Evolutionary conservation across 2,329 filamentous ascomycete genomes (phyloP).

Genomic region (Trichophyton mentagrophytes): DNA sequence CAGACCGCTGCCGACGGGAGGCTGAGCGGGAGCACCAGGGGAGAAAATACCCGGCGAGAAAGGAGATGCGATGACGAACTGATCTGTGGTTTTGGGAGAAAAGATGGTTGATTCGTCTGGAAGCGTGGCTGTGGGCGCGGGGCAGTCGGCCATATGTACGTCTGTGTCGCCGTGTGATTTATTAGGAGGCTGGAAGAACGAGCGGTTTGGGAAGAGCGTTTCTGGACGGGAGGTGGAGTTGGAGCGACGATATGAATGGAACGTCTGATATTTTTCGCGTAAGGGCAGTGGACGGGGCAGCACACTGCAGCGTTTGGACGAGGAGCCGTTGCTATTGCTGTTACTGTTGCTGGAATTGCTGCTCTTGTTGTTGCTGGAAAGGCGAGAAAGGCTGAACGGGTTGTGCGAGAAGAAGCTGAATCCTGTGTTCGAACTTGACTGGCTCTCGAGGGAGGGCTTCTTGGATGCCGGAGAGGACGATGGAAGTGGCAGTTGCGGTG

Average conservation of each 20-base stretch:
- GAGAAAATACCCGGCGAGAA: constrained; percentile 19
- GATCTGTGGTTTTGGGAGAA: constrained; percentile 34
- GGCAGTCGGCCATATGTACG: constrained; percentile 15
- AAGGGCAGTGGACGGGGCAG: constrained; percentile 29
- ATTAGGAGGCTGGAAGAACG: constrained; percentile 12
- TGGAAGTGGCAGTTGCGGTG: neutral
- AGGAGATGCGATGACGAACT: constrained; percentile 27
- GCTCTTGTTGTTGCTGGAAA: neutral
- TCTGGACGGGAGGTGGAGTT: constrained; percentile 6
- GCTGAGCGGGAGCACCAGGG: constrained; percentile 9
- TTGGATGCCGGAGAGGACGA: neutral
- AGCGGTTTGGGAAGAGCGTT: constrained; percentile 3
- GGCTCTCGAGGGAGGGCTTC: constrained; percentile 4
- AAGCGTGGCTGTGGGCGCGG: constrained; percentile 21
- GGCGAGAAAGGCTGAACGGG: constrained; percentile 9
- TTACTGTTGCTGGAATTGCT: too few species aligned
- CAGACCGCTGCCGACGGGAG: constrained; percentile 14
- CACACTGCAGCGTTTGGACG: constrained; percentile 21
- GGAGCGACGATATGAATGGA: constrained; percentile 10
- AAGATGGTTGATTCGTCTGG: constrained; percentile 27
- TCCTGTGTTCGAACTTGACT: neutral
- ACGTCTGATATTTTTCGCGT: constrained; percentile 24
- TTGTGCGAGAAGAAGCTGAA: constrained; percentile 9
- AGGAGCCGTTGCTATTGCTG: constrained; percentile 4
- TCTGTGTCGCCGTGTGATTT: neutral